Conservation (phyloP, 2,329 filamentous ascomycete genomes). For the Diaporthe amygdali region DNA sequence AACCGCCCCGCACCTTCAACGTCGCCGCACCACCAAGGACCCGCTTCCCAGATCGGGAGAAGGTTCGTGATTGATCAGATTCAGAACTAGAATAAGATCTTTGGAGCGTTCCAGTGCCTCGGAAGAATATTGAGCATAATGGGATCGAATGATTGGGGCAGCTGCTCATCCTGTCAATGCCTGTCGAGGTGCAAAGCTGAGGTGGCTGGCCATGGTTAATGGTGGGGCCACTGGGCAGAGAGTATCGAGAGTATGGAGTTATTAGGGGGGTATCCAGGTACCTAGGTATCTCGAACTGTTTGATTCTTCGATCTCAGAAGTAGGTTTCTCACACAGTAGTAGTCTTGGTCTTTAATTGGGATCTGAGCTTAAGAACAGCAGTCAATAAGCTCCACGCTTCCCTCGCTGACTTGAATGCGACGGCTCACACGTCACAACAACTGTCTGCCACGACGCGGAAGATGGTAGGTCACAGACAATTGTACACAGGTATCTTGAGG, state of each 20-base stretch:
- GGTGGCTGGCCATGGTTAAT: no score
- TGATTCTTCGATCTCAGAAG: neutral
- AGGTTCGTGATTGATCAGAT: neutral
- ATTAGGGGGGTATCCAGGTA: no score
- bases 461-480: no score
- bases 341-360: no score
- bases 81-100: neutral
- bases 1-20: slow-evolving; percentile 16
- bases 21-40: neutral
- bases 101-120: neutral
- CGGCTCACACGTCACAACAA: no score
- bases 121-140: neutral
- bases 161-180: no score
- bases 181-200: neutral
- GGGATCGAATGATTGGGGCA: neutral
- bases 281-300: no score
- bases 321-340: neutral
- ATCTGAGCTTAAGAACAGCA: neutral
- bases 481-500: neutral
- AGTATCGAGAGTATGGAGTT: no score
- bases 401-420: no score
- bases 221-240: no score
- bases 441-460: neutral
- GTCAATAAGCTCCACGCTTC: neutral
- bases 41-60: neutral